phyloP scores from a whole-genome alignment of 257 asterid species.

The Henckelia pumila region DNA sequence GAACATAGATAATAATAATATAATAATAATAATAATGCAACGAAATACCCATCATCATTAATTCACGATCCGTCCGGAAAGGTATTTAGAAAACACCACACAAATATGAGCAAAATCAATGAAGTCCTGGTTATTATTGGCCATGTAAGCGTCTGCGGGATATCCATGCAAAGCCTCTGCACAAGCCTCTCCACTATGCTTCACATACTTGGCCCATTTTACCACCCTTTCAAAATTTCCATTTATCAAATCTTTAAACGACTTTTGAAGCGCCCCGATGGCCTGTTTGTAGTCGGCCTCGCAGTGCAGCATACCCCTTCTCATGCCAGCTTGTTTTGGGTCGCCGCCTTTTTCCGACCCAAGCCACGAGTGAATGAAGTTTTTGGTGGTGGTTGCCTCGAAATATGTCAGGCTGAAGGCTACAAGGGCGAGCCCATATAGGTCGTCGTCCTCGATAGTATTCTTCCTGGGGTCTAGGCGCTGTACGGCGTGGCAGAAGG shows the following conservation, averaged over 20 bases:
- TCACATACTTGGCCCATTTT: neutral
- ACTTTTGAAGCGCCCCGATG: neutral
- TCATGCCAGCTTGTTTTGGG: neutral
- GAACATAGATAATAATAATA: too few species aligned
- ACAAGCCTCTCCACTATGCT: conserved; percentile 12
- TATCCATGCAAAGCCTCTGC: neutral
- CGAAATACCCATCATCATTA: too few species aligned
- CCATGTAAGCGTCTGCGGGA: neutral
- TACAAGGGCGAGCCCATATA: conserved; percentile 23
- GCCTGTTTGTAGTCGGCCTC: conserved; percentile 22
- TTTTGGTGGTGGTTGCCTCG: conserved; percentile 22
- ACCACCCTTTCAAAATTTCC: conserved; percentile 21
- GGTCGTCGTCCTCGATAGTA: conserved; percentile 17
- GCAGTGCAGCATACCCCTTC: conserved; percentile 22
- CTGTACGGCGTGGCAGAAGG: conserved; percentile 27
- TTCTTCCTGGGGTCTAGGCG: conserved; percentile 25
- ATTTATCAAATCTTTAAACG: conserved; percentile 23
- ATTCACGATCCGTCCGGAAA: too few species aligned
- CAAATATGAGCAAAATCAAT: conserved; percentile 22
- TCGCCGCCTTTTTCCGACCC: neutral
- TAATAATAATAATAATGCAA: too few species aligned
- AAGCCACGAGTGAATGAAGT: conserved; percentile 11
- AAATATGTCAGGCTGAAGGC: conserved; percentile 19
- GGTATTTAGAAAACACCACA: conserved; percentile 15
- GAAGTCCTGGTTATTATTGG: conserved; percentile 19